Percentiles rank a stretch among this genome's conserved stretches.
These are phyloP conservation scores for Paramecium pentaurelia DNA, from an alignment of 73 alveolate species.

Conservation along the genomic window DNA sequence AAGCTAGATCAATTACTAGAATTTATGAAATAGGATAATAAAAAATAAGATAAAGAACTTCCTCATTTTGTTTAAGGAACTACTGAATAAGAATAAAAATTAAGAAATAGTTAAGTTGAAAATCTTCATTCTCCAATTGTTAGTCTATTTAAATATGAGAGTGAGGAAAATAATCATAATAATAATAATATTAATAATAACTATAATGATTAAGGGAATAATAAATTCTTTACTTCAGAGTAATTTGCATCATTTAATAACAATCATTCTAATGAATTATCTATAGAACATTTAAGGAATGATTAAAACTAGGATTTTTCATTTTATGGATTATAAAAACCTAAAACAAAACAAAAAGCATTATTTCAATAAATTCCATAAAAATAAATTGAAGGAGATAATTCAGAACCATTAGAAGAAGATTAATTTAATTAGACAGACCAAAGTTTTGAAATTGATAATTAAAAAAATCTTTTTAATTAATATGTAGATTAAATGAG, in stretches of 20 bases:
- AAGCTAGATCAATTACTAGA: neutral
- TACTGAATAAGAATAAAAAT: neutral
- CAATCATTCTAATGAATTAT: neutral
- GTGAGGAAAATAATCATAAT: neutral
- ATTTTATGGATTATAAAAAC: neutral
- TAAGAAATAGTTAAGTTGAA: constrained; percentile 6
- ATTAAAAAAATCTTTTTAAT: neutral
- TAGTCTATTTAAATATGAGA: neutral
- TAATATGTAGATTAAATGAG: neutral
- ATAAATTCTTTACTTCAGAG: neutral
- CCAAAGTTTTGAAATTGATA: neutral
- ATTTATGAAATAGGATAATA: neutral
- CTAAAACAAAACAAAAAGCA: neutral
- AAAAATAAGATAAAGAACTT: neutral
- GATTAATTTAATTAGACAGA: neutral
- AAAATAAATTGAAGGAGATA: neutral
- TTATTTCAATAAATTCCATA: constrained; percentile 1
- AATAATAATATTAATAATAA: too few species aligned
- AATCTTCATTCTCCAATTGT: neutral
- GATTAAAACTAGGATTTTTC: constrained; percentile 12
- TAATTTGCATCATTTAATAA: neutral
- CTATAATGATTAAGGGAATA: neutral
- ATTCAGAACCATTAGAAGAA: neutral
- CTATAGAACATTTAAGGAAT: neutral
- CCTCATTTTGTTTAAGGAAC: constrained; percentile 2